Percentiles rank a stretch among this genome's conserved stretches.
Evolutionary conservation across 2,329 filamentous ascomycete species (phyloP).

Genomic region (Alternaria brassicae): DNA sequence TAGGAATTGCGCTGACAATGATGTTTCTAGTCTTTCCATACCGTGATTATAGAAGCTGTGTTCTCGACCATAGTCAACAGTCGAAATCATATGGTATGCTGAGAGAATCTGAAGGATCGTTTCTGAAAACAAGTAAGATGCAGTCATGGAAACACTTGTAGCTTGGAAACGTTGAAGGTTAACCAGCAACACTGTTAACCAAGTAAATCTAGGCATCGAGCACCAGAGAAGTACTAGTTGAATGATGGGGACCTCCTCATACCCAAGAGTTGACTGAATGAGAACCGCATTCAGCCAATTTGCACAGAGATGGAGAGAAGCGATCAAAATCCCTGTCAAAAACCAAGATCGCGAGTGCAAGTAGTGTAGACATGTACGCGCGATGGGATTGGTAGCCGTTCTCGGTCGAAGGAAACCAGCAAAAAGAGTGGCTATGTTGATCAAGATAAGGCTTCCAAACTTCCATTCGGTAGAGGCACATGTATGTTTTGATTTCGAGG

Average conservation of each 20-base stretch:
- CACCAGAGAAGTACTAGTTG: not conserved
- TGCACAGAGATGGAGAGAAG: not conserved
- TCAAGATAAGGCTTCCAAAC: not conserved
- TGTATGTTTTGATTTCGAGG: not conserved
- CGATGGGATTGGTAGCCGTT: not conserved
- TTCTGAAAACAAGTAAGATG: not conserved
- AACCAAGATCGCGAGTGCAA: not conserved
- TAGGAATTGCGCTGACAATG: not conserved
- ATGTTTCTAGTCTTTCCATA: not conserved
- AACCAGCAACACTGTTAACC: not conserved
- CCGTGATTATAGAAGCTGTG: not conserved
- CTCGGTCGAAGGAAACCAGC: not conserved
- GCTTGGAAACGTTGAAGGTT: not conserved
- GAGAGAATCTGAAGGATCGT: not conserved
- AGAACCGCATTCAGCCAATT: not conserved
- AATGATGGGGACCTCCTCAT: not conserved
- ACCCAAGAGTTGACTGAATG: not conserved
- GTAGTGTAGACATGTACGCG: not conserved
- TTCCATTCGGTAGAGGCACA: not conserved
- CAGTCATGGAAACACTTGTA: not conserved
- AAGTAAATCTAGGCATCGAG: not conserved
- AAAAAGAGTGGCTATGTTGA: not conserved
- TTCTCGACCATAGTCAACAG: not conserved
- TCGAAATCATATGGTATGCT: not conserved
- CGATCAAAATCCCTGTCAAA: not conserved